Conservation (phyloP, 441 rosid species). For the Pelargonium myrrhifolium region DNA sequence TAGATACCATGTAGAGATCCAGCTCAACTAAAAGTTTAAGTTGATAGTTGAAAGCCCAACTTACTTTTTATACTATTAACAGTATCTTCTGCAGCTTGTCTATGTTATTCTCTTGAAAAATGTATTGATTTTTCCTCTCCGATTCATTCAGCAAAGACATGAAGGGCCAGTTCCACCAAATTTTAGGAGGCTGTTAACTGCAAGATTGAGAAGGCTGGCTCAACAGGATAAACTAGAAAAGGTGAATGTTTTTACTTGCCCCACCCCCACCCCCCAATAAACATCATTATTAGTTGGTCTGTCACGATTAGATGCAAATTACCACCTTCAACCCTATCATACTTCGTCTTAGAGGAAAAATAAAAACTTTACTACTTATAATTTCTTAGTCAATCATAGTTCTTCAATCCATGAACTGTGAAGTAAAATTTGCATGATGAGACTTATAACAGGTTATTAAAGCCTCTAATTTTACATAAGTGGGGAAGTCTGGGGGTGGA, state of each 20-base stretch:
- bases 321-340: slow-evolving; percentile 24
- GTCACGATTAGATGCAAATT: slow-evolving; percentile 3
- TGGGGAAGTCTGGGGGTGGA: too few species aligned
- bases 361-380: not conserved
- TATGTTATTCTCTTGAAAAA: not conserved
- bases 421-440: not conserved
- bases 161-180: slow-evolving; percentile 41
- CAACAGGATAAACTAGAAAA: slow-evolving; percentile 59
- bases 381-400: not conserved
- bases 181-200: slow-evolving; percentile 59
- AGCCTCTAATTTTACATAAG: too few species aligned
- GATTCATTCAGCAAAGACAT: slow-evolving; percentile 43
- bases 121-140: not conserved
- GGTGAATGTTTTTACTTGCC: slow-evolving; percentile 26
- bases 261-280: not conserved
- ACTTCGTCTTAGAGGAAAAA: not conserved
- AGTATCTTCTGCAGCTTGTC: too few species aligned
- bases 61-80: too few species aligned
- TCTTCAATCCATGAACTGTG: not conserved
- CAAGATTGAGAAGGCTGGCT: slow-evolving; percentile 73
- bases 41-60: too few species aligned
- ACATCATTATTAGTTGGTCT: slow-evolving; percentile 1
- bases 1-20: too few species aligned
- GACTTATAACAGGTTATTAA: not conserved
- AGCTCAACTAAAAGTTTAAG: too few species aligned